Evolutionary conservation across 768 basidiomycete genomes (phyloP).

Genomic region (Crassisporium funariophilum): DNA sequence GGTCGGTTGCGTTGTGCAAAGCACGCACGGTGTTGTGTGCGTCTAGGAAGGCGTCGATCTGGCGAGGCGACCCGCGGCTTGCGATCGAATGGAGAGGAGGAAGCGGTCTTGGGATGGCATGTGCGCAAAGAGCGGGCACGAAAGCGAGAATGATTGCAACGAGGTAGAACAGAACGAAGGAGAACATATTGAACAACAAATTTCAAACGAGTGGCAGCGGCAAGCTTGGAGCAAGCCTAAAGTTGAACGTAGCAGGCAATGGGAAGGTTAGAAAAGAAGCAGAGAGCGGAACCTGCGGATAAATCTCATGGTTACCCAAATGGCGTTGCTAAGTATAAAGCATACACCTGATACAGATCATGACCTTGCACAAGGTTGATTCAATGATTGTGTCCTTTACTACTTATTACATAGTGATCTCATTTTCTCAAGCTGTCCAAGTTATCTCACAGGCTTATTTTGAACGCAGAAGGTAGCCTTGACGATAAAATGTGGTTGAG

Average conservation of each 20-base stretch:
- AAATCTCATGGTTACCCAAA: no score
- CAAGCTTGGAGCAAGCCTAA: constrained; percentile 32
- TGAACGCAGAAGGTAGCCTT: no score
- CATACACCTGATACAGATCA: no score
- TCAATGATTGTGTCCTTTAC: no score
- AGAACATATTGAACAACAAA: constrained; percentile 25
- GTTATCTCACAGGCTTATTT: no score
- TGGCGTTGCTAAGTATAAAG: no score
- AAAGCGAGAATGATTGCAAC: constrained; percentile 23
- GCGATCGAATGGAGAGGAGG: constrained; percentile 16
- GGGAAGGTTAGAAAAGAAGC: constrained; percentile 13
- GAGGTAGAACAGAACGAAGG: constrained; percentile 28
- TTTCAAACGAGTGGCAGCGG: constrained; percentile 39
- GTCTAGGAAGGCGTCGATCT: constrained; percentile 38
- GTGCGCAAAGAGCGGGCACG: constrained; percentile 13
- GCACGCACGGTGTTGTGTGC: constrained; percentile 53
- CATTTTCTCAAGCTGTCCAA: no score
- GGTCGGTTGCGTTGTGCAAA: constrained; percentile 39
- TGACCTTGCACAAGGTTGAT: no score
- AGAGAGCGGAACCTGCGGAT: no score
- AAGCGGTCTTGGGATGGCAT: constrained; percentile 19
- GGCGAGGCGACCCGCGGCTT: constrained; percentile 24
- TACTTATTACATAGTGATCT: no score
- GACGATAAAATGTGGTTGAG: no score
- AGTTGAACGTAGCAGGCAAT: constrained; percentile 5